phyloP scores from a whole-genome alignment of 1,284 basidiomycete species.

The Sporisorium sorghi region DNA sequence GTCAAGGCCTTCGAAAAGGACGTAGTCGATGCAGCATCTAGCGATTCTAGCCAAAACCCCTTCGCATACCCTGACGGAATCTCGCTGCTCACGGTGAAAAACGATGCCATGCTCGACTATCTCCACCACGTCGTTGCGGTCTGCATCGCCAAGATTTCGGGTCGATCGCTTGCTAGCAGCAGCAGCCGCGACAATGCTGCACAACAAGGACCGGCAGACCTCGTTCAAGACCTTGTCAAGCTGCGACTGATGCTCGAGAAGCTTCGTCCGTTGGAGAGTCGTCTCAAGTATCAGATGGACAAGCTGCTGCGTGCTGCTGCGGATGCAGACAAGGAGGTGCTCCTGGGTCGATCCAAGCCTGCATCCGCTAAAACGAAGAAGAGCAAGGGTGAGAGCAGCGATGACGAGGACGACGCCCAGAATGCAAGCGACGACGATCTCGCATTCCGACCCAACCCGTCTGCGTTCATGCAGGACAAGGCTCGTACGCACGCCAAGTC shows the following conservation, averaged over 20 bases:
- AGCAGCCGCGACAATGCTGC: conserved; percentile 3
- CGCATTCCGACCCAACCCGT: conserved; percentile 88
- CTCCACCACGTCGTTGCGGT: conserved; percentile 83
- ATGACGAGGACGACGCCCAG: no score
- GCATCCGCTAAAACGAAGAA: conserved; percentile 14
- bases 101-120: conserved; percentile 86
- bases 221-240: conserved; percentile 57
- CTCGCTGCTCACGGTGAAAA: conserved; percentile 88
- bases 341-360: conserved; percentile 31
- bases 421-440: conserved; percentile 77
- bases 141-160: conserved; percentile 49
- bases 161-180: conserved; percentile 41
- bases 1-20: conserved; percentile 39
- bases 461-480: conserved; percentile 57
- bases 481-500: conserved; percentile 21
- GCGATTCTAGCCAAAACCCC: conserved; percentile 18
- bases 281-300: conserved; percentile 94
- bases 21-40: conserved; percentile 16
- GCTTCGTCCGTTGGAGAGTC: conserved; percentile 77
- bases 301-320: conserved; percentile 73
- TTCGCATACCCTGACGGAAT: conserved; percentile 76
- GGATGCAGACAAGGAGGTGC: conserved; percentile 43
- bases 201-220: conserved; percentile 17
- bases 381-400: conserved; percentile 72
- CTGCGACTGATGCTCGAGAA: conserved; percentile 70